Evolutionary conservation across 2,329 filamentous ascomycete species (phyloP).

Genomic region (Blumeriella jaapii): DNA sequence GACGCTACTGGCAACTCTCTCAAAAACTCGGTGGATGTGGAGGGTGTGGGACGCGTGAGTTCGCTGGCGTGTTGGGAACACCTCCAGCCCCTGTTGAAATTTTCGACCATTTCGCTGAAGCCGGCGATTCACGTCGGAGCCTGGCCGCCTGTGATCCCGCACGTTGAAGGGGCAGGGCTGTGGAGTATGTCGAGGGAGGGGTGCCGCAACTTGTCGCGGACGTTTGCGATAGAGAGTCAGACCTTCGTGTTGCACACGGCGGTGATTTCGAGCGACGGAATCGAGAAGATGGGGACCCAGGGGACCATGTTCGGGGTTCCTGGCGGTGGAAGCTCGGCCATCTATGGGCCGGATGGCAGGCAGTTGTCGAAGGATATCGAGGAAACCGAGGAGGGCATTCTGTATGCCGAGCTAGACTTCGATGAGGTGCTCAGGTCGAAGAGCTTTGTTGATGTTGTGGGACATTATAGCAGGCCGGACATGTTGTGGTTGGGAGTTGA

Average conservation of each 20-base stretch:
- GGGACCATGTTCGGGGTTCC: conserved; percentile 32
- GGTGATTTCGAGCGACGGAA: conserved; percentile 38
- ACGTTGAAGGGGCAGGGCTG: conserved; percentile 30
- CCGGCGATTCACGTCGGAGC: conserved; percentile 44
- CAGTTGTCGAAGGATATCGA: conserved; percentile 30
- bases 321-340: conserved; percentile 36
- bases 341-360: conserved; percentile 41
- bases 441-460: conserved; percentile 16
- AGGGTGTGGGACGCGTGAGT: conserved; percentile 16
- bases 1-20: conserved; percentile 42
- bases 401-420: conserved; percentile 32
- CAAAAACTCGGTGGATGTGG: conserved; percentile 15
- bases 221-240: conserved; percentile 45
- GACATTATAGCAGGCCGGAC: conserved; percentile 18
- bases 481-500: conserved; percentile 18
- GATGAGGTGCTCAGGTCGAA: conserved; percentile 13
- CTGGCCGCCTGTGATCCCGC: conserved; percentile 40
- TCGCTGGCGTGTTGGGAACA: conserved; percentile 19
- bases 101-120: conserved; percentile 34
- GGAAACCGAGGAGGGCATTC: conserved; percentile 41
- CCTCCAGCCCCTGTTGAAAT: conserved; percentile 44
- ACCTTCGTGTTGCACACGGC: conserved; percentile 44
- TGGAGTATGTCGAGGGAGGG: conserved; percentile 17
- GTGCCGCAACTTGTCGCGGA: conserved; percentile 40
- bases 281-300: conserved; percentile 27